A percentile compares a stretch with the other conserved stretches of the same genome.
phyloP scores from a whole-genome alignment of 208 protist species.

The Trypanosoma melophagium region DNA sequence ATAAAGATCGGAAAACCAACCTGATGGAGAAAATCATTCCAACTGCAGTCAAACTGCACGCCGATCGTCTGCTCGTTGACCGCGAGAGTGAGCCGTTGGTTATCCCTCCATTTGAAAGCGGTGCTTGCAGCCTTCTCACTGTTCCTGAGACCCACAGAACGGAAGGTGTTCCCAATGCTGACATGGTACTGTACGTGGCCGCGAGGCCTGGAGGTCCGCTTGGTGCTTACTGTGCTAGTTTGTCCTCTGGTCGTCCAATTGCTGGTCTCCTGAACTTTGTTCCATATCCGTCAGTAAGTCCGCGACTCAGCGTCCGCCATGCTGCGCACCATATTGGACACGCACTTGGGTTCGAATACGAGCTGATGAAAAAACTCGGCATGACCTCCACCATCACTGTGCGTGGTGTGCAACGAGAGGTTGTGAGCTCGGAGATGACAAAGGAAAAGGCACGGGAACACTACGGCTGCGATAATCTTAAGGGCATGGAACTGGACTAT shows the following conservation, averaged over 20 bases:
- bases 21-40: conserved; percentile 41
- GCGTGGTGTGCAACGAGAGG: neutral
- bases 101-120: neutral
- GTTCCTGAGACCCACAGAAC: conserved; percentile 15
- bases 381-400: neutral
- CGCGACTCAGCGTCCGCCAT: neutral
- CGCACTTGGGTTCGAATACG: conserved; percentile 20
- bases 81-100: neutral
- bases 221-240: neutral
- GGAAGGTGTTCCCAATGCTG: conserved; percentile 6
- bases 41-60: conserved; percentile 42
- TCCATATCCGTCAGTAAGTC: neutral
- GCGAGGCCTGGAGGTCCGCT: conserved; percentile 11
- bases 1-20: conserved; percentile 17
- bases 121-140: conserved; percentile 15
- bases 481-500: conserved; percentile 40
- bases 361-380: neutral
- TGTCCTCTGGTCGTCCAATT: conserved; percentile 4
- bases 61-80: conserved; percentile 29
- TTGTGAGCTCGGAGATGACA: neutral
- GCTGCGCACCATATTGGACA: conserved; percentile 14
- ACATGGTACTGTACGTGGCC: conserved; percentile 32
- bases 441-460: neutral
- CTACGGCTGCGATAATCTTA: neutral
- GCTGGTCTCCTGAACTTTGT: conserved; percentile 19